Percentiles rank a stretch among this genome's conserved stretches.
These are phyloP conservation scores for Aspergillus taichungensis DNA, from an alignment of 495 filamentous ascomycete species.

Conservation along the genomic window DNA sequence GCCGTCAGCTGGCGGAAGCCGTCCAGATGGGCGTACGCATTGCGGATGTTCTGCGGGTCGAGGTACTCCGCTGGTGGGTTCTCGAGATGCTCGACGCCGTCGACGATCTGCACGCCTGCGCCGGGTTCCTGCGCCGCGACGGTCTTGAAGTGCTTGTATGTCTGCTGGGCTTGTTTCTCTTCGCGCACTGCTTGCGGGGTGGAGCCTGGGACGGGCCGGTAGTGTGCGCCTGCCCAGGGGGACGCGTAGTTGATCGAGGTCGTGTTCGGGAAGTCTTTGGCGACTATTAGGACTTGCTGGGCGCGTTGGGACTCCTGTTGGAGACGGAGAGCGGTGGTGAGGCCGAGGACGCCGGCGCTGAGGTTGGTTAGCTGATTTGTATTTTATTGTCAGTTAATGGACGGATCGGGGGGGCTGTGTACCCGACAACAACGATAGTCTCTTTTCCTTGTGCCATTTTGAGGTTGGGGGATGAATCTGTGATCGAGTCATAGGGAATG, in stretches of 20 bases:
- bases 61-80: constrained; percentile 34
- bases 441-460: constrained; percentile 18
- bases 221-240: constrained; percentile 57
- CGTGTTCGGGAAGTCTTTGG: constrained; percentile 45
- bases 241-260: constrained; percentile 54
- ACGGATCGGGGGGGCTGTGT: constrained; percentile 1
- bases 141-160: constrained; percentile 42
- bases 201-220: constrained; percentile 45
- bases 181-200: constrained; percentile 34
- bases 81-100: constrained; percentile 54
- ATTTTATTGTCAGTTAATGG: neutral
- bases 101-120: constrained; percentile 43
- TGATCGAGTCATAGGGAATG: neutral
- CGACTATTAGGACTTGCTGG: constrained; percentile 43
- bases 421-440: constrained; percentile 41
- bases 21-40: constrained; percentile 25
- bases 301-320: constrained; percentile 29
- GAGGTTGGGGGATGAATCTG: neutral
- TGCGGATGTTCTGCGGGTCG: constrained; percentile 19
- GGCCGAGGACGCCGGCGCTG: constrained; percentile 52
- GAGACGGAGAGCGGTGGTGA: constrained; percentile 43
- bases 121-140: constrained; percentile 31
- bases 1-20: constrained; percentile 34
- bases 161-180: constrained; percentile 40
- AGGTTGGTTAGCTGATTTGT: constrained; percentile 8